These are phyloP conservation scores for Colletotrichum sp. DNA, from an alignment of 2,329 filamentous ascomycete species.

Conservation along the genomic window DNA sequence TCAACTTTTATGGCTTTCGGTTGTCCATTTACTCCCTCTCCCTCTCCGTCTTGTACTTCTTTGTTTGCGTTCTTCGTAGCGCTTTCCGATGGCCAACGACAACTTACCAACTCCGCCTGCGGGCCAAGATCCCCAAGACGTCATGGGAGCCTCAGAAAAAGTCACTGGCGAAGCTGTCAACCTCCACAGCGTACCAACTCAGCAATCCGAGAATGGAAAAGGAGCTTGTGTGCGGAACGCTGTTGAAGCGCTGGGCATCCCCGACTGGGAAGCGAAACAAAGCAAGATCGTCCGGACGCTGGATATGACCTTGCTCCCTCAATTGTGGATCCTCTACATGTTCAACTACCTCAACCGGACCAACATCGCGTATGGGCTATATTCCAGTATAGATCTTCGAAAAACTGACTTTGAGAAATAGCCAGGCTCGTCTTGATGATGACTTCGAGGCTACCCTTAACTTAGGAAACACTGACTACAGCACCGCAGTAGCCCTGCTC, in stretches of 20 bases:
- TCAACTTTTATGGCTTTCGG: not conserved
- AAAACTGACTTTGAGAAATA: not conserved
- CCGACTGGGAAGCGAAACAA: constrained; percentile 9
- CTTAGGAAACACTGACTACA: constrained; percentile 26
- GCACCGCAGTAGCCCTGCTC: constrained; percentile 27
- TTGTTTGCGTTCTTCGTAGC: not conserved
- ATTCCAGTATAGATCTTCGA: not conserved
- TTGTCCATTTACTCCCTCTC: not conserved
- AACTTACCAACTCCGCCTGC: not conserved
- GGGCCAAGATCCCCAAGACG: not conserved
- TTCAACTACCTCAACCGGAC: constrained; percentile 26
- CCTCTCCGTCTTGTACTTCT: not conserved
- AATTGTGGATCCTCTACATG: constrained; percentile 26
- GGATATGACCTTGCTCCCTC: constrained; percentile 24
- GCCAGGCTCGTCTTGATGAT: constrained; percentile 24
- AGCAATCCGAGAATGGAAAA: not conserved
- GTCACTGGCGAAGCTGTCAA: not conserved
- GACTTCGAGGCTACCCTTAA: constrained; percentile 26
- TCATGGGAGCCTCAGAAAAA: not conserved
- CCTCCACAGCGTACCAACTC: not conserved
- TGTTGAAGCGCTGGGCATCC: not conserved
- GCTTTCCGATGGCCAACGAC: not conserved
- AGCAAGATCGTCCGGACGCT: constrained; percentile 22
- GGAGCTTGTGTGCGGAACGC: not conserved
- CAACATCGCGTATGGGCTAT: constrained; percentile 17